A percentile compares a stretch with the other conserved stretches of the same genome.
These are phyloP conservation scores for Eucalyptus paniculata DNA, from an alignment of 345 rosid genomes.

Conservation along the genomic window DNA sequence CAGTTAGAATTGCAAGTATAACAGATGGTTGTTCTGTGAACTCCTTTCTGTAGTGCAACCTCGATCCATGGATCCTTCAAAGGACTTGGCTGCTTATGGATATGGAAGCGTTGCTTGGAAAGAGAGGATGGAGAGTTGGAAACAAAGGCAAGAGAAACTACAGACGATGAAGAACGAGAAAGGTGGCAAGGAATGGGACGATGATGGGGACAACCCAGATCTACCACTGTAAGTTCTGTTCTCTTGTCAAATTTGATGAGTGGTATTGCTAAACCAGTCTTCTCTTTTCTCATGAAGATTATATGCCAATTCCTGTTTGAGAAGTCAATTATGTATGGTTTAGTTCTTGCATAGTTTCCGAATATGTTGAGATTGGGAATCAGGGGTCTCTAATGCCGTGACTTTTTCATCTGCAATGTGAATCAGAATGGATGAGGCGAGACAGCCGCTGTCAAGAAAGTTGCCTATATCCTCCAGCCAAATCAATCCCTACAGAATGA, in stretches of 20 bases:
- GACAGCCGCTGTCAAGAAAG: slow-evolving; percentile 47
- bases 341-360: not conserved
- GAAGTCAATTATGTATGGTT: not conserved
- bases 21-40: not conserved
- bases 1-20: not conserved
- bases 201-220: slow-evolving; percentile 22
- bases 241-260: not conserved
- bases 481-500: slow-evolving; percentile 44
- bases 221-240: slow-evolving; percentile 26
- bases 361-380: not conserved
- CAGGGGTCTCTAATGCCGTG: not conserved
- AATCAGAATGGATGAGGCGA: slow-evolving; percentile 42
- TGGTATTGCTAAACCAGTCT: not conserved
- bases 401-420: not conserved
- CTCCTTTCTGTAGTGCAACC: slow-evolving; percentile 15
- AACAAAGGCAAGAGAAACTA: slow-evolving; percentile 16
- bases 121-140: slow-evolving; percentile 40
- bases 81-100: slow-evolving; percentile 48
- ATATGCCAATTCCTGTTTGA: not conserved
- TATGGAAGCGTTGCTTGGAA: slow-evolving; percentile 49
- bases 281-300: not conserved
- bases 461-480: slow-evolving; percentile 28
- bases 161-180: slow-evolving; percentile 5
- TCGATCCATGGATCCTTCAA: slow-evolving; percentile 34
- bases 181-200: slow-evolving; percentile 16